Conservation (phyloP, 345 rosid genomes). For the Isatis tinctoria region DNA sequence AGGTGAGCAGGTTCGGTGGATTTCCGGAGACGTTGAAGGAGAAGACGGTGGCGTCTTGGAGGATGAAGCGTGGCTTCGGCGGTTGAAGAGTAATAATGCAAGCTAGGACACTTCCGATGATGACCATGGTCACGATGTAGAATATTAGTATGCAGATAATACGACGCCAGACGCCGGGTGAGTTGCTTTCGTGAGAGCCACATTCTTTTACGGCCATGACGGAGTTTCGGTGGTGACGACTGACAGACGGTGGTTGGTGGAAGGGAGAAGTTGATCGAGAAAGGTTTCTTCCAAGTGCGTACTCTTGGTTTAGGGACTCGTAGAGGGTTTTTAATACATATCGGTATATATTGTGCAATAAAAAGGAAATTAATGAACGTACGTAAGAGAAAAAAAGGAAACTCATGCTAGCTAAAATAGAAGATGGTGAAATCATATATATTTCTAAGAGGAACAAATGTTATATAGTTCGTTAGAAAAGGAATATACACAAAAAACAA, state of each 20-base stretch:
- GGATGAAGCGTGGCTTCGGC: conserved; percentile 59
- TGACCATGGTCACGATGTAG: conserved; percentile 34
- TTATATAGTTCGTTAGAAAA: background rate
- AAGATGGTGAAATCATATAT: background rate
- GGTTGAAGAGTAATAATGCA: conserved; percentile 79
- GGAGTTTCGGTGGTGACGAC: conserved; percentile 14
- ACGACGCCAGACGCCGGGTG: background rate
- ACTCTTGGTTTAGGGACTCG: background rate
- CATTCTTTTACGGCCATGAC: conserved; percentile 48
- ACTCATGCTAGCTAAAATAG: background rate
- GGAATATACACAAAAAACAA: background rate
- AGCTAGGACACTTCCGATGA: conserved; percentile 41
- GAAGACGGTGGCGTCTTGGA: conserved; percentile 85
- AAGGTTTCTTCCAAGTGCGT: background rate
- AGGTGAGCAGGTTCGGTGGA: conserved; percentile 56
- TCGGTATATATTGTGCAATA: background rate
- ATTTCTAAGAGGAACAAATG: background rate
- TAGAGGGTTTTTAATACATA: background rate
- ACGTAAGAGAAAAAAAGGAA: background rate
- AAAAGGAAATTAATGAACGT: background rate
- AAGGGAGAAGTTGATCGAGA: background rate
- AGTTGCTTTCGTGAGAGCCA: conserved; percentile 28
- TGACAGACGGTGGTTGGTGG: background rate
- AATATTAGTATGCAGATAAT: conserved; percentile 35
- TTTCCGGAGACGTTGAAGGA: conserved; percentile 61